Evolutionary conservation across 805 yeast species (phyloP), one percentile per base, ranked within the genome.

Genomic region (Candida lessepsii): DNA sequence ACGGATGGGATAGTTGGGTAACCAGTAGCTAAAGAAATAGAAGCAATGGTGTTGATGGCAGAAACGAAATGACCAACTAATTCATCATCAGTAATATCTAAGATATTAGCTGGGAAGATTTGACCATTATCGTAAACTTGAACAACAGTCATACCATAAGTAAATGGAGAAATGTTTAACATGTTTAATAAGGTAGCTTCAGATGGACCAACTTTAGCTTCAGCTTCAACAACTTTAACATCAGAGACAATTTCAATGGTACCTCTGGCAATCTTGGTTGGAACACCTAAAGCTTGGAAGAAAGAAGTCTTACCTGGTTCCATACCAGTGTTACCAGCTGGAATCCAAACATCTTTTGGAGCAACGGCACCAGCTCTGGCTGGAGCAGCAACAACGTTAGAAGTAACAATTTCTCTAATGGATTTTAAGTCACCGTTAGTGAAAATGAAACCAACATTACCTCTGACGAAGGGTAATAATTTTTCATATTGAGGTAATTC

Each of bases 181-280:
- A 93, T 87, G 89, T 93, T 93, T 73, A 93, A 85, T 76, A 93
- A 80, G 59, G 96, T 70, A 60, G 99, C 98, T 82, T 93, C 99
- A 62, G 99, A 93, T 64, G 91, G 95, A 80, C 99, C 99, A 65
- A 93, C 99, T 76, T 77, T 87, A 69, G 67, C 65, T 65, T 87
- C 86, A 52, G 83, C 82, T 52, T 76, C 81, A 66, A 90, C 96
- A 70, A 93, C 96, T 80, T 86, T 86, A 65, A 93, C 96, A 69
- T 93, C 99, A 61, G 85, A 75, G 73, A 88, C 89, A 76, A 93
- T 93, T 80, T 93, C 99, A 83, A 93, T 93, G 78, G 96, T 89
- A 93, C 99, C 99, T 86, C 99, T 90, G 76, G 96, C 93, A 89
- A 93, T 93, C 95, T 93, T 93, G 87, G 99, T 93, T 83, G 99